Percentiles rank a stretch among this genome's conserved stretches.
Conservation (phyloP, 139 green algal species). For the Picochlorum sp. region DNA sequence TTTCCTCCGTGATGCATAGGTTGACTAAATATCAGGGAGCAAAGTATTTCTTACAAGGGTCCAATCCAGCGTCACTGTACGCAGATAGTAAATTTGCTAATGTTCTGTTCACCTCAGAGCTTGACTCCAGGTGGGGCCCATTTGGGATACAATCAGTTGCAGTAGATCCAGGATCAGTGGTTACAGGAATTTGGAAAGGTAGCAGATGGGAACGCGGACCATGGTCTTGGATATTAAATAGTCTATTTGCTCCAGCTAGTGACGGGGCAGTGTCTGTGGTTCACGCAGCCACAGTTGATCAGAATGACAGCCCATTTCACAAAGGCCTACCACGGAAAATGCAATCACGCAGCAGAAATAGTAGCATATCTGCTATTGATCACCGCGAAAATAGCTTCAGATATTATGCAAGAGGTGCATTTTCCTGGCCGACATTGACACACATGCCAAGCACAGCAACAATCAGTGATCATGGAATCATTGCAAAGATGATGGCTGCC, state of each 20-base stretch:
- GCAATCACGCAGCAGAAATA: conserved; percentile 6
- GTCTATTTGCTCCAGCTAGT: conserved; percentile 49
- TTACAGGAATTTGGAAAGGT: conserved; percentile 55
- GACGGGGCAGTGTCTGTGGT: conserved; percentile 53
- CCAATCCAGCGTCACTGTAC: conserved; percentile 12
- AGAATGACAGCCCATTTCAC: background rate
- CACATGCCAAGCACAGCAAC: background rate
- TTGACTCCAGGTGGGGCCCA: conserved; percentile 24
- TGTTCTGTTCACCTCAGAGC: conserved; percentile 47
- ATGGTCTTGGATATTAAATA: conserved; percentile 48
- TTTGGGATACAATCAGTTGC: conserved; percentile 37
- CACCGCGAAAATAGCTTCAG: background rate
- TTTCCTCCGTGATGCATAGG: conserved; percentile 40
- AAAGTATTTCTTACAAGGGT: conserved; percentile 23
- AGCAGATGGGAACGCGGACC: conserved; percentile 26
- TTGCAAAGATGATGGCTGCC: too few relatives aligned
- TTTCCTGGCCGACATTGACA: conserved; percentile 39
- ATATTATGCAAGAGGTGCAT: conserved; percentile 69
- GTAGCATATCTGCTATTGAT: too few relatives aligned
- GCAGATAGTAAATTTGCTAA: conserved; percentile 41
- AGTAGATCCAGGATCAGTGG: conserved; percentile 61
- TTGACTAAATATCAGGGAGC: conserved; percentile 16
- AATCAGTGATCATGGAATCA: conserved; percentile 20
- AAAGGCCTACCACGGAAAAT: background rate
- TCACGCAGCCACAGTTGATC: conserved; percentile 49